Conservation (phyloP, 257 asterid genomes). For the Rehmannia glutinosa region DNA sequence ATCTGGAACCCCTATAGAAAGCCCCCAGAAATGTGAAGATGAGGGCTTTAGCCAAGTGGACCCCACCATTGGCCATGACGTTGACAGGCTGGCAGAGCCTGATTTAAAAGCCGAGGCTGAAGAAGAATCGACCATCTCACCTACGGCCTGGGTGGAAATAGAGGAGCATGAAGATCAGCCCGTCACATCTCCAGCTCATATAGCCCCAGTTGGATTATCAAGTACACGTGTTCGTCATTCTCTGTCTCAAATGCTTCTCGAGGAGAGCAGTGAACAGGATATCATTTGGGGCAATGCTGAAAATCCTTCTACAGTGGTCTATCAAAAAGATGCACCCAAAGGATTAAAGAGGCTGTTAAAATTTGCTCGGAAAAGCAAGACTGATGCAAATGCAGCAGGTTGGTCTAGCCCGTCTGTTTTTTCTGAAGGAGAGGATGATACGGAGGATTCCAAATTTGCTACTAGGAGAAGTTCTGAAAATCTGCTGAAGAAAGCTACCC, state of each 20-base stretch:
- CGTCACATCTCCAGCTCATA: conserved; percentile 24
- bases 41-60: conserved; percentile 34
- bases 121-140: conserved; percentile 70
- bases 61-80: conserved; percentile 11
- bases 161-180: conserved; percentile 65
- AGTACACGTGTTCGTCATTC: conserved; percentile 93
- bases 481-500: conserved; percentile 65
- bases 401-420: conserved; percentile 75
- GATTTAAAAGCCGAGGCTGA: conserved; percentile 36
- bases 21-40: conserved; percentile 41
- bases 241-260: conserved; percentile 94
- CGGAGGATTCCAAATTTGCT: conserved; percentile 59
- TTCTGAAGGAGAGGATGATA: conserved; percentile 93
- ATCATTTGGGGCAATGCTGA: conserved; percentile 88
- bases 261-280: conserved; percentile 88
- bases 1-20: conserved; percentile 21
- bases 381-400: conserved; percentile 60
- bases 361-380: conserved; percentile 87
- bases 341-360: conserved; percentile 91
- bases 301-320: conserved; percentile 68
- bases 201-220: conserved; percentile 43
- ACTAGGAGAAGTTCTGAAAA: conserved; percentile 56
- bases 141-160: conserved; percentile 86
- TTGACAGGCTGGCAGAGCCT: conserved; percentile 29
- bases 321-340: conserved; percentile 80